These are phyloP conservation scores for Tricholoma hemisulphureum DNA, from an alignment of 768 basidiomycete species.

Conservation along the genomic window DNA sequence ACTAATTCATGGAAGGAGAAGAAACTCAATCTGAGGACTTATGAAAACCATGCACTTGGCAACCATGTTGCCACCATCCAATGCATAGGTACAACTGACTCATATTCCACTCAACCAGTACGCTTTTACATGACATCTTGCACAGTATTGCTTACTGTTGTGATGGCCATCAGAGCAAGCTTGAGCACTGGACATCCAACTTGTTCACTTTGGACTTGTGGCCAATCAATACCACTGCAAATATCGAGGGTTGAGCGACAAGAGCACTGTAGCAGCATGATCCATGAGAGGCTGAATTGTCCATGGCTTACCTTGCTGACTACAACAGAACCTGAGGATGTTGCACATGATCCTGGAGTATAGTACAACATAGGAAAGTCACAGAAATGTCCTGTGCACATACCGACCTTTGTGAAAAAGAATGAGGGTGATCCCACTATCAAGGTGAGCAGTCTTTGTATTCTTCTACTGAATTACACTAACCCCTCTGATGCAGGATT, in stretches of 20 bases:
- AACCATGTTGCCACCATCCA: background rate
- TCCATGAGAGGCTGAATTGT: background rate
- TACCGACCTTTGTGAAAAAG: constrained; percentile 16
- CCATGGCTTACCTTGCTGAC: background rate
- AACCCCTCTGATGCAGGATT: constrained; percentile 9
- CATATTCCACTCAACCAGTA: background rate
- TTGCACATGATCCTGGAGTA: background rate
- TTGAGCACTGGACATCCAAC: constrained; percentile 12
- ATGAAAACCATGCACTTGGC: background rate
- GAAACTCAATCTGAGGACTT: background rate
- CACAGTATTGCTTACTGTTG: background rate
- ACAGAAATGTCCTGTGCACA: background rate
- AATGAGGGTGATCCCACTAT: constrained; percentile 11
- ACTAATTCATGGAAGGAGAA: background rate
- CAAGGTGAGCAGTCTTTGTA: constrained; percentile 4
- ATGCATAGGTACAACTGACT: background rate
- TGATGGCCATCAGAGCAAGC: constrained; percentile 4
- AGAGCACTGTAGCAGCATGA: background rate
- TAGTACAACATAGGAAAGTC: background rate
- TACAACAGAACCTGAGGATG: too few species aligned
- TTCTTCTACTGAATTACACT: background rate
- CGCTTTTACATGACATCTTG: background rate
- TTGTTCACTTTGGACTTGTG: too few species aligned
- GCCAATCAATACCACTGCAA: too few species aligned
- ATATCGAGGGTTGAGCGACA: too few species aligned